These are phyloP conservation scores for Solanum piurae DNA, from an alignment of 257 asterid genomes.

Conservation along the genomic window DNA sequence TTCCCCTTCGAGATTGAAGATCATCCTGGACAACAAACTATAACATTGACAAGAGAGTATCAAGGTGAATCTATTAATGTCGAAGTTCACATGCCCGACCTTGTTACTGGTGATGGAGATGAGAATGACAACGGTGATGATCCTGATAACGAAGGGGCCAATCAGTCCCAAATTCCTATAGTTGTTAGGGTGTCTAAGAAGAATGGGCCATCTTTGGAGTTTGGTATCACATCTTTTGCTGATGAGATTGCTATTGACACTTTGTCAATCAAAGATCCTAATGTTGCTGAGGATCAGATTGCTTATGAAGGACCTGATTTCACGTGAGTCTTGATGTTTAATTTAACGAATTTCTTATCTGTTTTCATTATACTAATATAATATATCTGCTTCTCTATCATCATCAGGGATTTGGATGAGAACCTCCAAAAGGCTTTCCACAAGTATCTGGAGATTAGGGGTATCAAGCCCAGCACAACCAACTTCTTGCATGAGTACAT, in stretches of 20 bases:
- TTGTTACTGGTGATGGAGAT: constrained; percentile 29
- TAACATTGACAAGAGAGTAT: constrained; percentile 50
- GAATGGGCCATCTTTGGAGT: constrained; percentile 53
- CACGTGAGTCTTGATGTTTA: constrained; percentile 25
- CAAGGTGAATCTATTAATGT: constrained; percentile 55
- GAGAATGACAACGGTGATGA: constrained; percentile 15
- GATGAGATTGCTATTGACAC: constrained; percentile 61
- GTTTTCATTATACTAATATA: neutral
- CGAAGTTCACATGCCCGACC: constrained; percentile 73
- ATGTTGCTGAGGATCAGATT: constrained; percentile 45
- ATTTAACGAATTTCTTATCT: neutral
- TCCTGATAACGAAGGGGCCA: constrained; percentile 12
- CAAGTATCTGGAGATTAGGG: constrained; percentile 84
- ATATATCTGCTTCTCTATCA: neutral
- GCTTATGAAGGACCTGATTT: constrained; percentile 92
- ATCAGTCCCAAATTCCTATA: constrained; percentile 38
- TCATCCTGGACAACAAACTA: constrained; percentile 50
- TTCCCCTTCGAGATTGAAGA: constrained; percentile 76
- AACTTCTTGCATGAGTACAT: constrained; percentile 77
- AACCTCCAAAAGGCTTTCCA: constrained; percentile 89
- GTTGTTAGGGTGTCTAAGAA: constrained; percentile 63
- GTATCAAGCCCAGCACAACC: constrained; percentile 69
- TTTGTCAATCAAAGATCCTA: constrained; percentile 47
- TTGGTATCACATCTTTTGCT: constrained; percentile 56
- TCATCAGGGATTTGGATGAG: constrained; percentile 76